phyloP scores from a whole-genome alignment of 1,284 basidiomycete species.

The Ganoderma meredithae region DNA sequence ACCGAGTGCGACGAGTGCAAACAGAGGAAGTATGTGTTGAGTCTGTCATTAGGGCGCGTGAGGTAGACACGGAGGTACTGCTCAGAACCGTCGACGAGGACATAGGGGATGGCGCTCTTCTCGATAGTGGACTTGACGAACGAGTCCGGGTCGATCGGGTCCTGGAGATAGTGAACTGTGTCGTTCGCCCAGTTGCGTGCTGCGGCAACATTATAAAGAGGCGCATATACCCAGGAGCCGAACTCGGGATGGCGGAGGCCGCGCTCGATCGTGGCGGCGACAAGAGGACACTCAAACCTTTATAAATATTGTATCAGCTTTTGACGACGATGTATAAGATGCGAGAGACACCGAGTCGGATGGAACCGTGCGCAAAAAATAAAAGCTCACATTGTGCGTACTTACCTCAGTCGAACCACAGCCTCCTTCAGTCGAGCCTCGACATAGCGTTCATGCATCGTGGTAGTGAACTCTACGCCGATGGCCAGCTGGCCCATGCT shows the following conservation, averaged over 20 bases:
- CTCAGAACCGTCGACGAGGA: background rate
- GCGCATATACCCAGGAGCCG: slow-evolving; percentile 3
- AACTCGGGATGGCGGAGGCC: slow-evolving; percentile 9
- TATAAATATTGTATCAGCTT: background rate
- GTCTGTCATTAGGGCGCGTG: background rate
- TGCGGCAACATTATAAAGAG: background rate
- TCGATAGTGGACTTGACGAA: background rate
- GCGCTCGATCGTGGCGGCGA: background rate
- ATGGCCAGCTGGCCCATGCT: background rate
- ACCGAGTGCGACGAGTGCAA: background rate
- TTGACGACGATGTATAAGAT: no score
- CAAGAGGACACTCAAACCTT: background rate
- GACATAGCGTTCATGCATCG: background rate
- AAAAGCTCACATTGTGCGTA: no score
- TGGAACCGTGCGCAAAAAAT: no score
- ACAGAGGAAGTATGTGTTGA: slow-evolving; percentile 1
- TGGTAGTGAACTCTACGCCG: background rate
- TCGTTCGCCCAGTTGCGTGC: background rate
- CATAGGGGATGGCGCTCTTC: background rate
- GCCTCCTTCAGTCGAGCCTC: background rate
- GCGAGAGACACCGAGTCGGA: no score
- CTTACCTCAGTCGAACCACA: background rate
- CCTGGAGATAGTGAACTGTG: background rate
- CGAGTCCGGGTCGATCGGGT: background rate
- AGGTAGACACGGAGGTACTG: slow-evolving; percentile 1